Evolutionary conservation across 495 filamentous ascomycete species (phyloP), one percentile per base, ranked within the genome.

Genomic region (Diplogelasinospora grovesii): DNA sequence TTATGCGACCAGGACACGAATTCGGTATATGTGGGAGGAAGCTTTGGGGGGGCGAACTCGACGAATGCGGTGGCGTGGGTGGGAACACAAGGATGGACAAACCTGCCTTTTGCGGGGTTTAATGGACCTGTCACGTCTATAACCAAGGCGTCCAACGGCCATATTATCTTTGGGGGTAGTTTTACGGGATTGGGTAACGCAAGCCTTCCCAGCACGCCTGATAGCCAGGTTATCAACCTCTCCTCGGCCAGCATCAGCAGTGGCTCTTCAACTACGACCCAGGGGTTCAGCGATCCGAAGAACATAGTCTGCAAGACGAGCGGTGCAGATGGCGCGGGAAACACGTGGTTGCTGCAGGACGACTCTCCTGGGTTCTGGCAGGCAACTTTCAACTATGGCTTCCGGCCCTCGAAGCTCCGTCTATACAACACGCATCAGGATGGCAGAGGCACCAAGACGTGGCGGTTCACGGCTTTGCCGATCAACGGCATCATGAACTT

Each of bases 401-500:
- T 92, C 53, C 61, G 75, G 41, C 92, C 92, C 0, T 86, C 86
- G 14, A 95, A 88, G 56, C 59, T 98, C 24, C 78, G 89, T 15
- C 69, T 98, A 4, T 86, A 86, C 71, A 98, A 98, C 62, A 93
- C 93, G 8, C 81, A 86, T 46, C 70, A 81, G 36, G 79, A 88
- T 57, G 88, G 85, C 37, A 78, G 89, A 40, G 90, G 92, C 21
- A 96, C 92, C 6, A 81, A 83, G 60, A 78, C 77, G 11, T 98
- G 86, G 66, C 75, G 87, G 24, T 89, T 86, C 53, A 85, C 85
- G 21, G 81, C 85, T 14, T 61, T 88, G 22, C 87, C 88, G 4
- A 78, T 88, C 50, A 81, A 83, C 52, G 93, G 93, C 22, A 95
- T 97, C 56, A 87, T 97, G 85, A 96, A 97, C 59, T 73, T 98